A percentile compares a stretch with the other conserved stretches of the same genome.
Evolutionary conservation across 2,329 filamentous ascomycete species (phyloP).

Genomic region (Alternaria alternata): DNA sequence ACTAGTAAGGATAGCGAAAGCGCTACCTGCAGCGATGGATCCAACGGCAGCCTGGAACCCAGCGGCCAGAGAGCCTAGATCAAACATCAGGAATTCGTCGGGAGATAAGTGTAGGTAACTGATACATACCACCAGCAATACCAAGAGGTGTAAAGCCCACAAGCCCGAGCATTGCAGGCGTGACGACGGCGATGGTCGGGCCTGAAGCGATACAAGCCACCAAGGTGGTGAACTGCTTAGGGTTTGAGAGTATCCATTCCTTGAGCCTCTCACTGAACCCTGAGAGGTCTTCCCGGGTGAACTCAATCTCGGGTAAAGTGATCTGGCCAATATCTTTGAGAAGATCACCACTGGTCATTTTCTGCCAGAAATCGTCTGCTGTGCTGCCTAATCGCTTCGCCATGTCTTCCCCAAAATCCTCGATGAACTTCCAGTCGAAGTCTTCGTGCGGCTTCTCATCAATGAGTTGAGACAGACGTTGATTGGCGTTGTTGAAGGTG

Average conservation of each 20-base stretch:
- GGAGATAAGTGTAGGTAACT: too few relatives aligned
- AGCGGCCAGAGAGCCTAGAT: not conserved
- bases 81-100: not conserved
- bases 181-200: too few relatives aligned
- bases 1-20: not conserved
- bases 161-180: too few relatives aligned
- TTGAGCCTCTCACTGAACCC: too few relatives aligned
- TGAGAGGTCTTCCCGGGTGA: too few relatives aligned
- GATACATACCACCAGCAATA: too few relatives aligned
- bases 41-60: not conserved
- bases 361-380: not conserved
- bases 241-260: too few relatives aligned
- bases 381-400: not conserved
- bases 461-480: not conserved
- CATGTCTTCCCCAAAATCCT: not conserved
- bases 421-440: not conserved
- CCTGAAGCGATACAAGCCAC: too few relatives aligned
- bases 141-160: too few relatives aligned
- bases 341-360: not conserved
- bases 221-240: fast-evolving
- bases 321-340: too few relatives aligned
- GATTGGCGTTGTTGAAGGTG: not conserved
- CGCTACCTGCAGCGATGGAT: not conserved
- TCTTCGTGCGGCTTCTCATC: not conserved
- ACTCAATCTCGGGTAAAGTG: too few relatives aligned